These are phyloP conservation scores for Datisca glomerata DNA, from an alignment of 306 rosid species.

Conservation along the genomic window DNA sequence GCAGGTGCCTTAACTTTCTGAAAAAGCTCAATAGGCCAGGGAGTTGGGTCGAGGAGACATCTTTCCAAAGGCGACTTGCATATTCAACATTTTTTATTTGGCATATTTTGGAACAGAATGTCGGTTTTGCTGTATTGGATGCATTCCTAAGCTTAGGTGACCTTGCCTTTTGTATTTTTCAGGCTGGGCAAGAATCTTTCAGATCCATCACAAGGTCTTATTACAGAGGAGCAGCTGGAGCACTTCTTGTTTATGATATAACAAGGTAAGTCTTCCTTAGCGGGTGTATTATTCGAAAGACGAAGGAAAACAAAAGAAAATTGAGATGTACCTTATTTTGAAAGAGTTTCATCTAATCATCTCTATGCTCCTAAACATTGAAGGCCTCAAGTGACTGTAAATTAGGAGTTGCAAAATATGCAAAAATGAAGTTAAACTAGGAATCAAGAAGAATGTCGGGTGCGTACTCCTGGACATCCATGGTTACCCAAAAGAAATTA, in stretches of 20 bases:
- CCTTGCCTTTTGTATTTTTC: constrained; percentile 14
- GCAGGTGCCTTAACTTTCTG: background rate
- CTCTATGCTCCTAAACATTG: no score
- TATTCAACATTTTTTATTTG: no score
- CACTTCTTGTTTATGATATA: constrained; percentile 87
- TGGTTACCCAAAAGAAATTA: no score
- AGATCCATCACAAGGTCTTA: constrained; percentile 94
- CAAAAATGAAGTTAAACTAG: background rate
- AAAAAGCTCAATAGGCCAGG: background rate
- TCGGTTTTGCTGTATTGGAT: background rate
- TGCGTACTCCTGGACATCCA: no score
- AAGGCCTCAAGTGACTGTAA: no score
- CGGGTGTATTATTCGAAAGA: no score
- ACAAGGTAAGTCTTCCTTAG: constrained; percentile 52
- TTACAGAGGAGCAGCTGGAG: constrained; percentile 97
- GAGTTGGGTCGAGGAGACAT: background rate
- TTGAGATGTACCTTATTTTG: background rate
- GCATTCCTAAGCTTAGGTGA: background rate
- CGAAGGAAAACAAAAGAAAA: no score
- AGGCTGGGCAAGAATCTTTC: constrained; percentile 99
- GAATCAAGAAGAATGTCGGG: no score
- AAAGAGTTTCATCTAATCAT: background rate
- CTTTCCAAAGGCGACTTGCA: background rate
- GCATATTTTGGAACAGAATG: no score
- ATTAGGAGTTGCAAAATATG: no score